phyloP scores from a whole-genome alignment of 1,139 yeast species.

The Geotrichum citri-aurantii region DNA sequence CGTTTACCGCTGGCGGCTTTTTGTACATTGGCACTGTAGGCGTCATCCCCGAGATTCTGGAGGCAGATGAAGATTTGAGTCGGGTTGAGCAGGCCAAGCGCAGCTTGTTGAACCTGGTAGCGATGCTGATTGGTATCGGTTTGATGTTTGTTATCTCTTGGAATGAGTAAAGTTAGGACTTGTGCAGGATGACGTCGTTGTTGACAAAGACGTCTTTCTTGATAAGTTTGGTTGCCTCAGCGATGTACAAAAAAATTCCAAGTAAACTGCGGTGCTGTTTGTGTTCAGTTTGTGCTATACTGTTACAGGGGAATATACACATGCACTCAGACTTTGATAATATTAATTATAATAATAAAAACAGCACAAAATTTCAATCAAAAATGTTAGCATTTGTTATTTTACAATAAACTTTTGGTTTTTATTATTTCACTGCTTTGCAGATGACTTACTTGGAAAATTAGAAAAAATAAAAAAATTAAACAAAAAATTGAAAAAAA shows the following conservation, averaged over 20 bases:
- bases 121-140: slow-evolving; percentile 45
- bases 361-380: too few species aligned
- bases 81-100: slow-evolving; percentile 36
- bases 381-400: too few species aligned
- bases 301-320: background rate
- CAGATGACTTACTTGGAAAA: background rate
- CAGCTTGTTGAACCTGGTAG: slow-evolving; percentile 41
- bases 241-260: too few species aligned
- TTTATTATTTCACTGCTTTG: too few species aligned
- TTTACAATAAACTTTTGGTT: too few species aligned
- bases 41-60: slow-evolving; percentile 57
- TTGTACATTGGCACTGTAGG: slow-evolving; percentile 61
- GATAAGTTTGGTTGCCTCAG: background rate
- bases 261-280: background rate
- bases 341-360: background rate
- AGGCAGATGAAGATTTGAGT: slow-evolving; percentile 37
- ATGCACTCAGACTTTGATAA: background rate
- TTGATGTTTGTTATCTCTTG: slow-evolving; percentile 50
- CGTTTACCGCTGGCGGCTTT: slow-evolving; percentile 70
- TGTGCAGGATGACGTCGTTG: background rate
- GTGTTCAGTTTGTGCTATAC: background rate
- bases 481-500: slow-evolving; percentile 1
- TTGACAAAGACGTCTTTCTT: background rate
- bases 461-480: background rate
- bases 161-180: slow-evolving; percentile 37